These are phyloP conservation scores for Exophiala viscosa DNA, from an alignment of 2,329 filamentous ascomycete genomes.

Conservation along the genomic window DNA sequence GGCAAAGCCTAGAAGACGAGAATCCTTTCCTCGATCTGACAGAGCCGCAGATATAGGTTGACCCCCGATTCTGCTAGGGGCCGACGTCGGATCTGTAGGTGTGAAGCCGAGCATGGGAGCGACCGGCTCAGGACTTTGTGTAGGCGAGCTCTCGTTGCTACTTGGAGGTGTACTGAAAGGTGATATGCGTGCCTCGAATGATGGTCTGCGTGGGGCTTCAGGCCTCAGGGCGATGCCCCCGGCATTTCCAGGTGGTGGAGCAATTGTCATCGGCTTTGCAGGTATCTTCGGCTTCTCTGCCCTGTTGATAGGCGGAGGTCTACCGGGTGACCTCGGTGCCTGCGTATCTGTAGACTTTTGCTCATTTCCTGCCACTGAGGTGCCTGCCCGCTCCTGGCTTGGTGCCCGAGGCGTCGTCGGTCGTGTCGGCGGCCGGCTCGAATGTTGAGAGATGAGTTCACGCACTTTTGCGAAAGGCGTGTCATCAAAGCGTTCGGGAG, in stretches of 20 bases:
- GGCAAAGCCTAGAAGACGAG: slow-evolving; percentile 24
- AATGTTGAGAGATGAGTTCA: slow-evolving; percentile 26
- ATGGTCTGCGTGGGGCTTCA: slow-evolving; percentile 31
- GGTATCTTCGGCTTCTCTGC: slow-evolving; percentile 71
- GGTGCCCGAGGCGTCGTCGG: slow-evolving; percentile 17
- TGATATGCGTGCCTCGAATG: slow-evolving; percentile 55
- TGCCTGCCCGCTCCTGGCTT: slow-evolving; percentile 9
- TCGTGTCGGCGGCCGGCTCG: slow-evolving; percentile 28
- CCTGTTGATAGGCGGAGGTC: slow-evolving; percentile 69
- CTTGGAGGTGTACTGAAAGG: slow-evolving; percentile 85
- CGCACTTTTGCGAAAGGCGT: slow-evolving; percentile 24
- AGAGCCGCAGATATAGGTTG: not conserved
- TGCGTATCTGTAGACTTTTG: not conserved
- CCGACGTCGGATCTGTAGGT: not conserved
- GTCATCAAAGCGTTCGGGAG: slow-evolving; percentile 26
- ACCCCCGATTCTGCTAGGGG: not conserved
- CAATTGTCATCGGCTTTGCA: slow-evolving; percentile 39
- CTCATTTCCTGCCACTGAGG: not conserved
- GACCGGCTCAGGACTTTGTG: slow-evolving; percentile 12
- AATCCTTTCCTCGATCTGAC: slow-evolving; percentile 18
- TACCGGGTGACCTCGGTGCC: slow-evolving; percentile 27
- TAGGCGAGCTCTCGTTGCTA: slow-evolving; percentile 59
- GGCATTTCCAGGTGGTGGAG: slow-evolving; percentile 20
- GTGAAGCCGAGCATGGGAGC: not conserved
- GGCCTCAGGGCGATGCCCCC: slow-evolving; percentile 27